These are phyloP conservation scores for Boletus reticulatus DNA, from an alignment of 768 basidiomycete species.

Conservation along the genomic window DNA sequence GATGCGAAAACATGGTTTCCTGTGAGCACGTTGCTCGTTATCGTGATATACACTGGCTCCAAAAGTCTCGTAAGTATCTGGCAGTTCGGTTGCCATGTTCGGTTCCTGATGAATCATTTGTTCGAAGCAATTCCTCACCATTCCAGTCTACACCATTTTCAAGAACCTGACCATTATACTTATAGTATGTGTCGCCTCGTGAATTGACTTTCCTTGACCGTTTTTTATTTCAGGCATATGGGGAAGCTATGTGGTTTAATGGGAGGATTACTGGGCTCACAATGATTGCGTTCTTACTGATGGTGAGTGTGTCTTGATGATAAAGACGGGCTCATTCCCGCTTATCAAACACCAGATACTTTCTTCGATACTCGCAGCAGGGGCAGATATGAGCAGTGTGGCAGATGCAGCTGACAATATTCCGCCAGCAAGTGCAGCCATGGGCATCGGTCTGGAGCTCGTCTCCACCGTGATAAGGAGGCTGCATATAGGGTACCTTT, in stretches of 20 bases:
- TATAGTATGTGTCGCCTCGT: slow-evolving; percentile 57
- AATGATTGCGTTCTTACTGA: slow-evolving; percentile 85
- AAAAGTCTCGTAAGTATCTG: slow-evolving; percentile 83
- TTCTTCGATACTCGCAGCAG: slow-evolving; percentile 97
- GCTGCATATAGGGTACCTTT: slow-evolving; percentile 84
- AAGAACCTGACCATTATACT: slow-evolving; percentile 99
- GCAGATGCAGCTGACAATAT: slow-evolving; percentile 26
- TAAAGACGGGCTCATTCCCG: neutral
- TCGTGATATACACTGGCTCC: slow-evolving; percentile 96
- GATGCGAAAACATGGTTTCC: slow-evolving; percentile 96
- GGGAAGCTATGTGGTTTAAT: slow-evolving; percentile 96
- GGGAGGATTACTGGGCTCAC: slow-evolving; percentile 86
- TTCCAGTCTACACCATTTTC: slow-evolving; percentile 99
- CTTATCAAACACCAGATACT: slow-evolving; percentile 54
- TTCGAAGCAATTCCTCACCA: slow-evolving; percentile 88
- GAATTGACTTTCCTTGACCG: neutral
- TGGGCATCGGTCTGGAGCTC: slow-evolving; percentile 29
- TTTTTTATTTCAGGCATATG: slow-evolving; percentile 69
- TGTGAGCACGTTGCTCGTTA: slow-evolving; percentile 87
- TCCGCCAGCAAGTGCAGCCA: slow-evolving; percentile 26
- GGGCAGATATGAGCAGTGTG: slow-evolving; percentile 67
- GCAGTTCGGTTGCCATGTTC: neutral
- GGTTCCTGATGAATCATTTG: neutral
- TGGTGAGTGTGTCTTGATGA: slow-evolving; percentile 51
- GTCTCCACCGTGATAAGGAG: slow-evolving; percentile 47